A percentile compares a stretch with the other conserved stretches of the same genome.
phyloP scores from a whole-genome alignment of 495 filamentous ascomycete species.

The Bacidia gigantensis region DNA sequence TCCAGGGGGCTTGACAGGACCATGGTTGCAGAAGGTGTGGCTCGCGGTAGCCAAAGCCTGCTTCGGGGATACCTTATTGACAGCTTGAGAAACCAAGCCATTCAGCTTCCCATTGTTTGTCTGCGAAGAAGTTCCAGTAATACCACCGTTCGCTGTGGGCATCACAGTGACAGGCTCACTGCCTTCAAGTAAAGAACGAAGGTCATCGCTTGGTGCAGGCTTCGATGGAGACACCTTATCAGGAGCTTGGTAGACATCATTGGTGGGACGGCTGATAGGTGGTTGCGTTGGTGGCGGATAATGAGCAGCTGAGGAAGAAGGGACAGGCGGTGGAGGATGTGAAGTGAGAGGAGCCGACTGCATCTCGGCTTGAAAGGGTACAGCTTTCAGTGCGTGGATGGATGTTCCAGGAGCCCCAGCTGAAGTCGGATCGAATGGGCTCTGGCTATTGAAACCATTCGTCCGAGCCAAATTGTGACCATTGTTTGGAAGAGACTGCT shows the following conservation, averaged over 20 bases:
- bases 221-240: background rate
- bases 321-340: background rate
- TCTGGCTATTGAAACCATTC: background rate
- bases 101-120: no score
- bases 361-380: background rate
- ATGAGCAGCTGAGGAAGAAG: background rate
- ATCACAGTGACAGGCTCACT: constrained; percentile 3
- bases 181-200: background rate
- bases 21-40: background rate
- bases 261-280: constrained; percentile 10
- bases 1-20: background rate
- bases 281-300: constrained; percentile 4
- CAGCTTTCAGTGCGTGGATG: background rate
- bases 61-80: background rate
- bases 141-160: background rate
- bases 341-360: constrained; percentile 1
- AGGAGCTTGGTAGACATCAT: background rate
- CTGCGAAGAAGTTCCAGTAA: no score
- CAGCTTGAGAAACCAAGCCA: background rate
- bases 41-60: background rate
- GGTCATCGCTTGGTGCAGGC: background rate
- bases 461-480: background rate
- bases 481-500: constrained; percentile 4
- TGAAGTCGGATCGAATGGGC: no score
- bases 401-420: no score